Conservation (phyloP, 2,329 filamentous ascomycete species). For the Stylonectria norvegica region DNA sequence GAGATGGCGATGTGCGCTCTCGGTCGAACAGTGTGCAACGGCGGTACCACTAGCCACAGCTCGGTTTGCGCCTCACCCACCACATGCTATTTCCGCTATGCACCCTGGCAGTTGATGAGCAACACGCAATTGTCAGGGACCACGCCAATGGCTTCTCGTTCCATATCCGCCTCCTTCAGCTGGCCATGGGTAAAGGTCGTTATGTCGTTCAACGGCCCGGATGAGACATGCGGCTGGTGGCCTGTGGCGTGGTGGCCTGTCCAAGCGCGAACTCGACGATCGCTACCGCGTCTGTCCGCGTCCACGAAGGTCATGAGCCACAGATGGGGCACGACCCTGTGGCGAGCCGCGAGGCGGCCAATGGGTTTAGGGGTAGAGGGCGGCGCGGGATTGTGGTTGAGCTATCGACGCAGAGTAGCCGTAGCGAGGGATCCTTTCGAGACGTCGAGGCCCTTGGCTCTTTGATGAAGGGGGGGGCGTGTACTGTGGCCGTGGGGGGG, state of each 20-base stretch:
- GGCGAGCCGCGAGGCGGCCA: conserved; percentile 1
- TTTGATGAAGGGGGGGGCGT: conserved; percentile 16
- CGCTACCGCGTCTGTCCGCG: no score
- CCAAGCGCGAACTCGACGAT: no score
- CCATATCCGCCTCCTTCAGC: conserved; percentile 12
- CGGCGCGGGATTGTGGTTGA: no score
- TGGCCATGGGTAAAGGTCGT: conserved; percentile 16
- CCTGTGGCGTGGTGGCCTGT: conserved; percentile 17
- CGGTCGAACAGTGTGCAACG: no score
- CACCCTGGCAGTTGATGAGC: not conserved
- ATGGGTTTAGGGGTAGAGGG: no score
- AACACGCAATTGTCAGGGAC: conserved; percentile 7
- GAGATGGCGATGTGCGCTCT: no score
- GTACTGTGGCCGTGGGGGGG: conserved; percentile 15
- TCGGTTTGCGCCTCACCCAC: not conserved
- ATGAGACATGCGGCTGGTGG: conserved; percentile 12
- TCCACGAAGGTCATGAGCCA: conserved; percentile 25
- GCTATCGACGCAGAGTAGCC: no score
- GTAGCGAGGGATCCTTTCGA: no score
- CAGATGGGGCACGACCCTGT: conserved; percentile 7
- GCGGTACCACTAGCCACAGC: not conserved
- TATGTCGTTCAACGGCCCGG: conserved; percentile 18
- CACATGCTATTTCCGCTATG: no score
- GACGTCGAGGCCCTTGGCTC: conserved; percentile 7
- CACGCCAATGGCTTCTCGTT: not conserved